Evolutionary conservation across 768 basidiomycete genomes (phyloP), one percentile per base, ranked within the genome.

Genomic region (Mycena filopes): DNA sequence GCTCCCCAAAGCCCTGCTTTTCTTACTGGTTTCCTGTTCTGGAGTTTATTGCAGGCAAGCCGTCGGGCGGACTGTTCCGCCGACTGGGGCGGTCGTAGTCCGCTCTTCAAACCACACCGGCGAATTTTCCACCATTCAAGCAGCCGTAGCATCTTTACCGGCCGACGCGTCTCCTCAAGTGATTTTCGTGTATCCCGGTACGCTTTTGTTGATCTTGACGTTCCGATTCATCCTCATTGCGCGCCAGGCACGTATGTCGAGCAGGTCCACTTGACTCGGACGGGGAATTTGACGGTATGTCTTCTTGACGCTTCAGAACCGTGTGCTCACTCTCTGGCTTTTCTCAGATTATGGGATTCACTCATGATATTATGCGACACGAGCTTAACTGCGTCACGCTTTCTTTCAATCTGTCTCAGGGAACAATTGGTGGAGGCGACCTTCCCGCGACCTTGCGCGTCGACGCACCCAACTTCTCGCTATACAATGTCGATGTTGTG

Each of bases 401-500:
- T n/a, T n/a, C n/a, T n/a, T n/a, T n/a, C n/a, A n/a, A n/a, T n/a
- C n/a, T n/a, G n/a, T n/a, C n/a, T n/a, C n/a, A n/a, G n/a, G n/a
- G n/a, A n/a, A n/a, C 50, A 21, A 57, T 47, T 31, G 36, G 47
- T n/a, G 12, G 5, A 9, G 57, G 38, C 28, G 64, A 65, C 29
- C 48, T 49, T 23, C 42, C 23, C 60, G 15, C 36, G 10, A 36
- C 11, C 13, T 67, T 77, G 18, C 68, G 75, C 1, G 69, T 77
- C 15, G 69, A 76, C 54, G 71, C 73, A 31, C 68, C 74, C 43
- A 66, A 74, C 46, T 72, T 76, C 43, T 65, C 70, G 29, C 41
- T 77, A 18, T 77, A 78, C 55, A 78, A 78, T 46, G 56, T 77
- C 7, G 69, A 78, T 43, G 66, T 78, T 42, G 69, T 65, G 49